Percentiles rank a stretch among this genome's conserved stretches.
Conservation (phyloP, 768 basidiomycete species). For the Suillus placidus region DNA sequence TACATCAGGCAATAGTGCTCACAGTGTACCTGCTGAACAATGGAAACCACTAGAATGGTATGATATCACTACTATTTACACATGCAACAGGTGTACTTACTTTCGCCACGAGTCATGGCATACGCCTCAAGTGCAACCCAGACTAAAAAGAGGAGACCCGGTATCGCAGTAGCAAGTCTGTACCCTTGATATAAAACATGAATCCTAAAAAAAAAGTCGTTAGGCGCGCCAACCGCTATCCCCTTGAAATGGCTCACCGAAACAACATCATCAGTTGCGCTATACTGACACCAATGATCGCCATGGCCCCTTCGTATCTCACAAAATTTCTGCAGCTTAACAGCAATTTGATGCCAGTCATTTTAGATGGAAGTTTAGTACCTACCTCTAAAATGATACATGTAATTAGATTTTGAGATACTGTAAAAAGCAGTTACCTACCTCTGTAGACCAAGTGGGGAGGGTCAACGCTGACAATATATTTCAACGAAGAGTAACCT, state of each 20-base stretch:
- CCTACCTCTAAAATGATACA: neutral
- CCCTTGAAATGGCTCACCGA: neutral
- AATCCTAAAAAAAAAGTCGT: neutral
- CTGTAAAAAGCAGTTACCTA: neutral
- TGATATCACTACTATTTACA: neutral
- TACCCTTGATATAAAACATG: neutral
- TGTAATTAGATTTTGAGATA: neutral
- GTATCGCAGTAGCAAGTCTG: neutral
- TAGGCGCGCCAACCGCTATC: neutral
- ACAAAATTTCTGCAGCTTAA: constrained; percentile 7
- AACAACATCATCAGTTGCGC: constrained; percentile 4
- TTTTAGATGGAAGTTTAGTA: neutral
- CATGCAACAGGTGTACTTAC: neutral
- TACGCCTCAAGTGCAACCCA: constrained; percentile 1
- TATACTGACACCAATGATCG: neutral
- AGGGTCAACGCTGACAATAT: neutral
- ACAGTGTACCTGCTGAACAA: neutral
- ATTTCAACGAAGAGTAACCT: neutral
- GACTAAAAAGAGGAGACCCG: neutral
- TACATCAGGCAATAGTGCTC: neutral
- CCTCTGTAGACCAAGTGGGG: neutral
- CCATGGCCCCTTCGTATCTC: constrained; percentile 5
- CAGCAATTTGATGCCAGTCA: constrained; percentile 21
- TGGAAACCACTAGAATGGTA: neutral
- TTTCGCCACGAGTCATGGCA: neutral